These are phyloP conservation scores for Cucurbita pepo DNA, from an alignment of 306 rosid species.

Conservation along the genomic window DNA sequence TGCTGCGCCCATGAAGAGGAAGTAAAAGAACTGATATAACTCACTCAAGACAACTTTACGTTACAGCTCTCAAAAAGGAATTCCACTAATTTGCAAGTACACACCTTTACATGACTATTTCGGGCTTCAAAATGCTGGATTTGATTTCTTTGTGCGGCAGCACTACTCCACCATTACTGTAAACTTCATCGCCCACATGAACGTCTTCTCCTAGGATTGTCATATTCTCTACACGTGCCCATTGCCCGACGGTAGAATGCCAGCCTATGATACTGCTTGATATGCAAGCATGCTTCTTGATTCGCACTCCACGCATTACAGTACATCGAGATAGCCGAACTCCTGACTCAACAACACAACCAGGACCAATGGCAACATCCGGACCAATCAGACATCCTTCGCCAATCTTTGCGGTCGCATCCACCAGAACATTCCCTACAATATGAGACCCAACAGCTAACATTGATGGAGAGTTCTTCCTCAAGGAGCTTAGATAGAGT, in stretches of 20 bases:
- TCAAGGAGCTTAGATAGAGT: constrained; percentile 70
- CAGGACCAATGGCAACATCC: constrained; percentile 95
- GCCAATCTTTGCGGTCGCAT: constrained; percentile 71
- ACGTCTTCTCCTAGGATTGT: constrained; percentile 97
- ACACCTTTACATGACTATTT: constrained; percentile 70
- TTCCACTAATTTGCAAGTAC: constrained; percentile 2
- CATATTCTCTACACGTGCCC: constrained; percentile 98
- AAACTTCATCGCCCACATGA: constrained; percentile 77
- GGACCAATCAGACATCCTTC: constrained; percentile 99
- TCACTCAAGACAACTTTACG: not conserved
- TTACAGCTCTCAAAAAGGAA: not conserved
- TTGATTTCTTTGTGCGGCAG: constrained; percentile 98
- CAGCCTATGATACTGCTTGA: constrained; percentile 91
- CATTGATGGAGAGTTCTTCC: constrained; percentile 57
- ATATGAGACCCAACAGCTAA: constrained; percentile 61
- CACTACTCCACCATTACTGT: constrained; percentile 91
- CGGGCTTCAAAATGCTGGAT: constrained; percentile 88
- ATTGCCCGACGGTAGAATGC: constrained; percentile 94
- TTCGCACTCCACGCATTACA: constrained; percentile 76
- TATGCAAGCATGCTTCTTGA: constrained; percentile 80
- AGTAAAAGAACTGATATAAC: not conserved
- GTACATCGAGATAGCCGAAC: constrained; percentile 94
- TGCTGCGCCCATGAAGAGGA: not conserved
- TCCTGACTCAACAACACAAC: constrained; percentile 75
- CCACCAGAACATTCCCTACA: constrained; percentile 83